Evolutionary conservation across 441 rosid genomes (phyloP).

Genomic region (Gossypium trilobum): DNA sequence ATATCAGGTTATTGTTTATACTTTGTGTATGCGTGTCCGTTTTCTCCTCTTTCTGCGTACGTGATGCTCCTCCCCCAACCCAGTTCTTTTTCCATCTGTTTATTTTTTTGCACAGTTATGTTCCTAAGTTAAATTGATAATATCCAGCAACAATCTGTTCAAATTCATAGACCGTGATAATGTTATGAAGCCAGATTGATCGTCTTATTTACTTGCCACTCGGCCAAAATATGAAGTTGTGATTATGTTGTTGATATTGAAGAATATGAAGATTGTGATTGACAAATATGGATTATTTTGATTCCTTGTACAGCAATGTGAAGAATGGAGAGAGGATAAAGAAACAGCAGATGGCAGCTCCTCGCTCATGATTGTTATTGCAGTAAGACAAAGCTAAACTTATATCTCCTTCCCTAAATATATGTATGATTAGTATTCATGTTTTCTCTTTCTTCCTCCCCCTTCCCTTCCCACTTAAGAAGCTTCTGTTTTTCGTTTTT

Average conservation of each 20-base stretch:
- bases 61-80: not conserved
- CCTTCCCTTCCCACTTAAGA: no score
- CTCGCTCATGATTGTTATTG: slow-evolving; percentile 47
- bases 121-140: not conserved
- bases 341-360: slow-evolving; percentile 95
- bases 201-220: not conserved
- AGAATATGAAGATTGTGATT: not conserved
- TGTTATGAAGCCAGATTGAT: not conserved
- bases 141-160: not conserved
- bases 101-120: not conserved
- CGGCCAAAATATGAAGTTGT: not conserved
- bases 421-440: not conserved
- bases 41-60: not conserved
- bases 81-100: no score
- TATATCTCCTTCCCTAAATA: not conserved
- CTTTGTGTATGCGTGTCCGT: not conserved
- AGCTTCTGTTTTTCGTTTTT: not conserved
- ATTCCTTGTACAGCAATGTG: slow-evolving; percentile 47
- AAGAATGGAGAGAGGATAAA: slow-evolving; percentile 56
- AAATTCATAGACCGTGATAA: not conserved
- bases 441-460: not conserved
- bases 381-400: not conserved
- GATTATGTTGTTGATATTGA: not conserved
- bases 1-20: slow-evolving; percentile 52
- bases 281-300: not conserved